A percentile compares a stretch with the other conserved stretches of the same genome.
phyloP scores from a whole-genome alignment of 2,329 filamentous ascomycete genomes.

The Lasiodiplodia hormozganensis region DNA sequence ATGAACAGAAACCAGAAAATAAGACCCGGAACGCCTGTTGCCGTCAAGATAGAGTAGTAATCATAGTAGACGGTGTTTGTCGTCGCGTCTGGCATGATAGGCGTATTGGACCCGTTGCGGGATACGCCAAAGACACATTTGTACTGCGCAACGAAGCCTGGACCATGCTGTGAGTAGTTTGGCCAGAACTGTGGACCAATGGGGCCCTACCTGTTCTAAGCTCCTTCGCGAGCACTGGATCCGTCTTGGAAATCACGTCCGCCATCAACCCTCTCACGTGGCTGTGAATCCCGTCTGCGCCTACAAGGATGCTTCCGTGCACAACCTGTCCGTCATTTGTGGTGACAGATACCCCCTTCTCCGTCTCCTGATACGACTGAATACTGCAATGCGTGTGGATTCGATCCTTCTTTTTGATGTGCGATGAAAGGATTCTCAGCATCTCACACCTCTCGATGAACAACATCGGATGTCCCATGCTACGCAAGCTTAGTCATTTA shows the following conservation, averaged over 20 bases:
- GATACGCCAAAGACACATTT: not conserved
- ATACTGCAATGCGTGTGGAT: constrained; percentile 29
- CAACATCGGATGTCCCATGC: not conserved
- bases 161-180: not conserved
- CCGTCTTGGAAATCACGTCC: constrained; percentile 7
- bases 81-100: constrained; percentile 6
- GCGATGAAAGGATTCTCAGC: constrained; percentile 28
- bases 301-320: constrained; percentile 10
- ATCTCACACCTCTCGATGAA: constrained; percentile 2
- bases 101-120: not conserved
- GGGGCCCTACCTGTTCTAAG: not conserved
- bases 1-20: constrained; percentile 10
- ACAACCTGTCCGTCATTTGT: constrained; percentile 31
- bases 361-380: not conserved
- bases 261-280: constrained; percentile 14
- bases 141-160: not conserved
- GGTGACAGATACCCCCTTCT: constrained; percentile 30
- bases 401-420: constrained; percentile 33
- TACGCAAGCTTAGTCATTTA: not conserved
- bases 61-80: constrained; percentile 31
- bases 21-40: constrained; percentile 22
- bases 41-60: constrained; percentile 31
- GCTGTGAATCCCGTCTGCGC: constrained; percentile 25
- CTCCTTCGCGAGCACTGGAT: not conserved
- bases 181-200: not conserved